Evolutionary conservation across 2,329 filamentous ascomycete genomes (phyloP), one percentile per base, ranked within the genome.

Genomic region (Ophiostoma montium): DNA sequence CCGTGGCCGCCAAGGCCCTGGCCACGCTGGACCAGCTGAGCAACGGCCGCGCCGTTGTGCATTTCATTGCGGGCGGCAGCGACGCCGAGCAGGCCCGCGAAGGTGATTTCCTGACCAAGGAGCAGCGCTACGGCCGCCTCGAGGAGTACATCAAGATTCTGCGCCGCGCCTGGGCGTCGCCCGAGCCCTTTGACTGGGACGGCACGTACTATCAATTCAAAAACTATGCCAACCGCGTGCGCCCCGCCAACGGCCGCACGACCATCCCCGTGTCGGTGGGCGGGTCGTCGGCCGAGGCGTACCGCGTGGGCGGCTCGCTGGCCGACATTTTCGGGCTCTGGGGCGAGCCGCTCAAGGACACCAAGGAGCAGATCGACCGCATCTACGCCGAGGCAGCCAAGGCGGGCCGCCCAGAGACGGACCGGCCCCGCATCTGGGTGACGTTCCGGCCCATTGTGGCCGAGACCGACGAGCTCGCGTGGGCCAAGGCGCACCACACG

Each of bases 321-420:
- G 76, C 70, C 27, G 76, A 80, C 53, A 80, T 80, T 56, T 80
- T 80, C 53, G 76, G 76, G 0, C 69, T 80, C 4, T 80, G 76
- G 76, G 76, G 76, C 11, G 76, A 80, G 57, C 76, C 76, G 1
- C 63, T 80, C 2, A 78, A 78, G 61, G 76, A 80, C 58, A 80
- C 76, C 0, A 75, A 75, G 61, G 67, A 80, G 56, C 76, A 80
- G 59, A 78, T 80, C 54, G 73, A 77, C 53, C 68, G 70, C 18
- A 74, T 80, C 57, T 78, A 78, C 53, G 72, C 69, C 3, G 76
- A 74, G 56, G 71, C 76, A 0, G 72, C 67, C n/a, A 72, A 71
- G 54, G 75, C 75, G 2, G 76, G 76, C 0, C 69, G 76, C 2
- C n/a, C n/a, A n/a, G n/a, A n/a, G n/a, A 58, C 53, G 0, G 75